Evolutionary conservation across 108 stramenopile species (phyloP), one percentile per base, ranked within the genome.

Genomic region (Cyclotella baltica): DNA sequence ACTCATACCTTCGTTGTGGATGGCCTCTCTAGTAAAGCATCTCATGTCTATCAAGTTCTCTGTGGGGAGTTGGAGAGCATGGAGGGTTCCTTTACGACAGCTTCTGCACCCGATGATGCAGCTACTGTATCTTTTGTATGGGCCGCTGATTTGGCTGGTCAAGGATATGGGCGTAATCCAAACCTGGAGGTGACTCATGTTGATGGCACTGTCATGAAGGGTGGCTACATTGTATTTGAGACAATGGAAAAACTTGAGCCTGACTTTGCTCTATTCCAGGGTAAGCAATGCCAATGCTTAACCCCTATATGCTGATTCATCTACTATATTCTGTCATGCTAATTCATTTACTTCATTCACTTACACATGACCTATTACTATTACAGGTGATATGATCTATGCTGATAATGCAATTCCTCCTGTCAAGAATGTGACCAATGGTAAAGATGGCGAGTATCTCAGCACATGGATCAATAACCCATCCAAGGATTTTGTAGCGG

Each of bases 121-220:
- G 10, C 23, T 28, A 61, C 72, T 18, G 52, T 84, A 13, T 73
- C 36, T 36, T 84, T 84, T 75, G 83, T 84, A 16, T 84, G 83
- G 83, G 83, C 48, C 22, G 58, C 83, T 18, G 58, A 63, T 53
- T 51, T 84, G 43, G 65, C 83, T 43, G 84, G 84, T 0, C 84
- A 85, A 40, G 84, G 84, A 68, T 85, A 79, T 43, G 84, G 84
- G 35, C 70, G 84, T n/a, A 81, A 85, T 57, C 80, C 84, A 5
- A 57, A 85, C 38, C 75, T 79, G 52, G 65, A 72, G 22, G 38
- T 84, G 15, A 70, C 52, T 0, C 61, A 64, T 40, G n/a, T 53
- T 30, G 62, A 74, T 58, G 83, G 83, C 19, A 50, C 56, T 55
- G 38, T 28, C 33, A 53, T 71, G 28, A 78, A 64, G 50, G 76